These are phyloP conservation scores for Colletotrichum gigasporum DNA, from an alignment of 2,329 filamentous ascomycete species.

Conservation along the genomic window DNA sequence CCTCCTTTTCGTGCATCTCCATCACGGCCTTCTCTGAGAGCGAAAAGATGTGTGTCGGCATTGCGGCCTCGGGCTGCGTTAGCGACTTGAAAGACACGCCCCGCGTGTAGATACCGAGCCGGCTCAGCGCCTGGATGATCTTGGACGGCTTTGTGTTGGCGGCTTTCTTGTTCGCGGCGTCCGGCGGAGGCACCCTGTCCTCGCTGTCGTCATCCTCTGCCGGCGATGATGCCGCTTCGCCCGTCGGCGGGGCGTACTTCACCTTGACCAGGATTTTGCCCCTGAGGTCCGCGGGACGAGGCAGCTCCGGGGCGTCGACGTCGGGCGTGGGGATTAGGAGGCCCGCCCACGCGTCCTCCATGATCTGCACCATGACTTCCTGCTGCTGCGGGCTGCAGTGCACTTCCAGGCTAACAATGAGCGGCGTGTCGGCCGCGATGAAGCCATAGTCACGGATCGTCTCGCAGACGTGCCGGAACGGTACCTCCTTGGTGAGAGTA, in stretches of 20 bases:
- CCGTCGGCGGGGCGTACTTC: slow-evolving; percentile 68
- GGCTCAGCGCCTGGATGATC: slow-evolving; percentile 78
- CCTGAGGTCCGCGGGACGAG: slow-evolving; percentile 74
- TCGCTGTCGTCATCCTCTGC: slow-evolving; percentile 47
- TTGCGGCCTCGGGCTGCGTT: slow-evolving; percentile 73
- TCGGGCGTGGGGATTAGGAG: slow-evolving; percentile 70
- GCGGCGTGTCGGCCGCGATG: slow-evolving; percentile 75
- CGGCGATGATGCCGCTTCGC: slow-evolving; percentile 44
- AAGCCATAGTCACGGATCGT: slow-evolving; percentile 86
- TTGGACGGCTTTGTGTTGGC: slow-evolving; percentile 58
- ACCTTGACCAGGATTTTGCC: slow-evolving; percentile 88
- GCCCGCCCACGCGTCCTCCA: slow-evolving; percentile 83
- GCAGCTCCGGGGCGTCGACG: slow-evolving; percentile 61
- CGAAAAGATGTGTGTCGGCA: slow-evolving; percentile 76
- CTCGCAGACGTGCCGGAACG: slow-evolving; percentile 86
- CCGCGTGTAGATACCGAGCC: slow-evolving; percentile 83
- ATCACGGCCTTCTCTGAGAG: slow-evolving; percentile 73
- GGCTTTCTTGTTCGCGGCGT: slow-evolving; percentile 41
- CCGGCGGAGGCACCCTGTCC: slow-evolving; percentile 52
- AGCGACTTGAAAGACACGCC: slow-evolving; percentile 86
- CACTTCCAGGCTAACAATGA: slow-evolving; percentile 96
- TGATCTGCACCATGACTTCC: slow-evolving; percentile 90
- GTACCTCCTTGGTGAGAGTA: slow-evolving; percentile 87
- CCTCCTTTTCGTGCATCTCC: slow-evolving; percentile 61
- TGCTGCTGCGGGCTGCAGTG: slow-evolving; percentile 86